A percentile compares a stretch with the other conserved stretches of the same genome.
Conservation (phyloP, 1,139 yeast genomes). For the Tardiomyces digboiensis region DNA sequence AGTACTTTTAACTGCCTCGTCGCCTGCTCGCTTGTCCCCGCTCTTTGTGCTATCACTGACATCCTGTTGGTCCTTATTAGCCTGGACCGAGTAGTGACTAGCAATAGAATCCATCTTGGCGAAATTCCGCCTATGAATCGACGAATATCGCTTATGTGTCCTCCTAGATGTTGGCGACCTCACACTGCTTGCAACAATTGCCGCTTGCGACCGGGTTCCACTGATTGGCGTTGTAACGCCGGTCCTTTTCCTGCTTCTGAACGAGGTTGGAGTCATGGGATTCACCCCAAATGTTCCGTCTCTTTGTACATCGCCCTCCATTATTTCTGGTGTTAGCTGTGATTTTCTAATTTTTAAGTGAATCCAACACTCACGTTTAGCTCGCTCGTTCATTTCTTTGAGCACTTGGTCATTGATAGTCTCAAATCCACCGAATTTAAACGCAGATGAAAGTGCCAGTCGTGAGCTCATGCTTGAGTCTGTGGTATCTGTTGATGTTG, state of each 20-base stretch:
- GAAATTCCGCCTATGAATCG: conserved; percentile 19
- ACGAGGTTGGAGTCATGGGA: too few relatives aligned
- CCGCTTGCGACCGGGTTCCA: not conserved
- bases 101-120: conserved; percentile 22
- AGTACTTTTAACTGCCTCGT: not conserved
- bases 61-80: not conserved
- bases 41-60: not conserved
- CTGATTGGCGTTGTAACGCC: too few relatives aligned
- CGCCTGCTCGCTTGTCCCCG: not conserved
- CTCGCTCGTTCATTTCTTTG: conserved; percentile 27
- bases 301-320: too few relatives aligned
- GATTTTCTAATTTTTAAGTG: not conserved
- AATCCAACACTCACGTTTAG: conserved; percentile 8
- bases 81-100: conserved; percentile 8
- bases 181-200: conserved; percentile 1
- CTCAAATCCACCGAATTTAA: conserved; percentile 19
- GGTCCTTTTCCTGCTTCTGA: too few relatives aligned
- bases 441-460: conserved; percentile 18
- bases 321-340: too few relatives aligned
- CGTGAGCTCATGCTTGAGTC: not conserved
- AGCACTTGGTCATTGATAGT: conserved; percentile 26
- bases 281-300: too few relatives aligned
- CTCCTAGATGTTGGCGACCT: conserved; percentile 12
- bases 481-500: too few relatives aligned
- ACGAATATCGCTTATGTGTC: conserved; percentile 18